Conservation (phyloP, 2,329 filamentous ascomycete species). For the Colletotrichum sp. region DNA sequence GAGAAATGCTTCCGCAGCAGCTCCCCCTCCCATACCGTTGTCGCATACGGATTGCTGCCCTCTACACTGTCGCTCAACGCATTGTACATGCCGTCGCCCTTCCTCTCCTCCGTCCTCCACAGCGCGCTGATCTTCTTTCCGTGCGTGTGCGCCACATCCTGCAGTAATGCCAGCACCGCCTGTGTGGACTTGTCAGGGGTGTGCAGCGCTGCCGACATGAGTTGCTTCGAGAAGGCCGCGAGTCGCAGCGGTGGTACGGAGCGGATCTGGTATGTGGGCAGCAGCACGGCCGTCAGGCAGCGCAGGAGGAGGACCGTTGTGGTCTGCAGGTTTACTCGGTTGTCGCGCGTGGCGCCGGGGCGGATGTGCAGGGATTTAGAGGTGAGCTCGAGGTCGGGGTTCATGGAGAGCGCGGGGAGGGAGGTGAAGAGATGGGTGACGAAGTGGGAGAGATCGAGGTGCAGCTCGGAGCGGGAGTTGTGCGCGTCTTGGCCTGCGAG, state of each 20-base stretch:
- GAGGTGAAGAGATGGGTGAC: conserved; percentile 91
- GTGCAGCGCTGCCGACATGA: conserved; percentile 82
- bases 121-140: conserved; percentile 81
- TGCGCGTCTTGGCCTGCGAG: conserved; percentile 92
- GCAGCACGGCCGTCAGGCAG: conserved; percentile 80
- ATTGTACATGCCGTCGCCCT: conserved; percentile 88
- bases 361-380: conserved; percentile 72
- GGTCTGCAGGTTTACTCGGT: conserved; percentile 85
- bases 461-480: conserved; percentile 80
- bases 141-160: conserved; percentile 81
- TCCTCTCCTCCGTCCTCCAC: conserved; percentile 94
- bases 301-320: conserved; percentile 91
- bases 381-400: conserved; percentile 86
- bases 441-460: conserved; percentile 95
- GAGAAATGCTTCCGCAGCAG: conserved; percentile 84
- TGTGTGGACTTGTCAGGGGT: conserved; percentile 88
- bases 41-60: conserved; percentile 87
- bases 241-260: conserved; percentile 81
- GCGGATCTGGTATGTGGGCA: conserved; percentile 76
- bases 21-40: conserved; percentile 94
- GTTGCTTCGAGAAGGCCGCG: conserved; percentile 92
- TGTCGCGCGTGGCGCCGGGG: conserved; percentile 42
- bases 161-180: conserved; percentile 79
- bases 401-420: conserved; percentile 77
- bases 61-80: conserved; percentile 76